Evolutionary conservation across 2,329 filamentous ascomycete species (phyloP), one percentile per base, ranked within the genome.

Genomic region (Ceratocystis cubensis): DNA sequence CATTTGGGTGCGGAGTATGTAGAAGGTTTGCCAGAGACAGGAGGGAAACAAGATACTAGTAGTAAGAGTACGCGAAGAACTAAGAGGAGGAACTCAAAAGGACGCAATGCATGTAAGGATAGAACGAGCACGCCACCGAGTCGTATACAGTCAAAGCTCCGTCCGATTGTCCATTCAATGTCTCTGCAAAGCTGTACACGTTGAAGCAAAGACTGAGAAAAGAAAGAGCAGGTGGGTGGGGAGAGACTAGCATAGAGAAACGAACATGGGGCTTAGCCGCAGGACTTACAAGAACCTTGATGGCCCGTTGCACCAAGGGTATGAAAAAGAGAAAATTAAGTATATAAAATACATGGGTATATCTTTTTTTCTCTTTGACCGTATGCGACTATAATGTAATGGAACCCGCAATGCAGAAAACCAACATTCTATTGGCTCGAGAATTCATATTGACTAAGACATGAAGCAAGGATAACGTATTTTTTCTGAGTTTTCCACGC

Each of bases 211-310:
- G 44, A 50, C 20, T 25, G n/a, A 37, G 44, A 50, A 33, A 45
- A 63, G 17, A 65, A 59, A 37, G 33, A 37, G 17, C 33, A 20
- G 20, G 46, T 25, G 5, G 41, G 61, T 20, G 13, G 37, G 6
- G 48, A 59, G 41, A 65, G 33, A 65, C 6, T 8, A 33, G 37
- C 28, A 59, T 53, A 15, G 15, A 37, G 56, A 59, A 59, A 59
- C 56, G 56, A 7, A 59, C n/a, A 20, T 59, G 61, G 44, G 17
- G 17, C 56, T 59, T 59, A 28, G n/a, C n/a, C 48, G 22, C 56
- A 50, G 48, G 41, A 44, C 50, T 30, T 17, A 37, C 46, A 46
- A 64, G 66, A 67, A 67, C 66, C 66, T 65, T 67, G 66, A 67
- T 67, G 66, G 66, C 48, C 20, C 57, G 20, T 45, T 44, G 50